phyloP scores from a whole-genome alignment of 352 stramenopile genomes.

The Globisporangium parvum region DNA sequence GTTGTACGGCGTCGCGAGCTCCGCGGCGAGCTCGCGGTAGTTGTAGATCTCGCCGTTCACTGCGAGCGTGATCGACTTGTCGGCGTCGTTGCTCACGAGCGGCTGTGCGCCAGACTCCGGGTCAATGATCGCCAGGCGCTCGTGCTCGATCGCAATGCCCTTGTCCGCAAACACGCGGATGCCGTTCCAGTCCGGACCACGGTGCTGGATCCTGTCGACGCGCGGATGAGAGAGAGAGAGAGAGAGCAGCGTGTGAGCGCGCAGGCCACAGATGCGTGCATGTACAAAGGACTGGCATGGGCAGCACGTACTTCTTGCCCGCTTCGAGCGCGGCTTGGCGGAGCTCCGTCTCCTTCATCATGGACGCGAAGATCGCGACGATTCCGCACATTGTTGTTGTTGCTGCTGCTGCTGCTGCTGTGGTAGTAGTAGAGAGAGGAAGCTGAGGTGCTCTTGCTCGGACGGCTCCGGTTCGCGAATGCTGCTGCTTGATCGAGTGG shows the following conservation, averaged over 20 bases:
- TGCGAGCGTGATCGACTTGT: slow-evolving; percentile 88
- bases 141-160: slow-evolving; percentile 92
- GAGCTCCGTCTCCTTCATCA: slow-evolving; percentile 90
- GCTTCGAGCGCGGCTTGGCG: slow-evolving; percentile 92
- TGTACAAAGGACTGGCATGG: too few relatives aligned
- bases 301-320: slow-evolving; percentile 72
- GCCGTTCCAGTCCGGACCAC: slow-evolving; percentile 96
- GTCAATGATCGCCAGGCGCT: slow-evolving; percentile 98
- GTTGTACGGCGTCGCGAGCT: slow-evolving; percentile 85
- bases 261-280: not conserved
- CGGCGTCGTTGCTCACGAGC: slow-evolving; percentile 81
- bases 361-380: slow-evolving; percentile 96
- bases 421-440: not conserved
- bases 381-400: slow-evolving; percentile 93
- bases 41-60: slow-evolving; percentile 99
- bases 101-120: slow-evolving; percentile 94
- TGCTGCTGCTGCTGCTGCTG: not conserved
- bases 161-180: slow-evolving; percentile 75
- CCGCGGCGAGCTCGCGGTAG: slow-evolving; percentile 93
- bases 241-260: not conserved
- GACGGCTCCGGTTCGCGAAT: slow-evolving; percentile 8
- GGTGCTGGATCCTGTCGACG: slow-evolving; percentile 86
- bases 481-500: slow-evolving; percentile 5
- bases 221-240: not conserved
- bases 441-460: slow-evolving; percentile 1